Base-by-base conservation (phyloP, 179 eudicot genomes). In the Silene vulgaris region DNA sequence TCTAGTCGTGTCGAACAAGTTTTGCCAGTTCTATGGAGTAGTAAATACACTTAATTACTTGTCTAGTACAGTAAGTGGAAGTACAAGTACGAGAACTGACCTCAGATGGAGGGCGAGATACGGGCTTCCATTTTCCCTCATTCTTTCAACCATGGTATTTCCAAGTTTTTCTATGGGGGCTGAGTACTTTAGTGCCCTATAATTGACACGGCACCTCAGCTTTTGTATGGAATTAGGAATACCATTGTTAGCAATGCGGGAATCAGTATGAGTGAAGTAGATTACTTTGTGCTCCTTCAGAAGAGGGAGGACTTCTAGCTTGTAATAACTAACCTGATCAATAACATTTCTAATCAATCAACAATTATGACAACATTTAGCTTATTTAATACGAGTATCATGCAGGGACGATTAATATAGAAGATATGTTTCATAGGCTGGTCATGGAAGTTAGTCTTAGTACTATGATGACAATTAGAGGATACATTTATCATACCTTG, bases 101-200 rank as follows among this genome's bases (percentile, higher is more conserved):
- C 99, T 88, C 72, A 96, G 78, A 82, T 96, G 99, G 52, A 96
- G 93, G 73, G 99, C 97, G 74, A 96, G 88, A 82, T 90, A 96
- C 66, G 97, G 97, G 76, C 87, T 81, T 73, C 87, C 88, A 75
- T 88, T 81, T 64, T 82, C 80, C 82, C 87, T 83, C 97, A 96
- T 93, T 82, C 99, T 93, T 65, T 93, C 81, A 77, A 88, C 90
- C 86, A 96, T 84, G 59, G 74, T 86, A 77, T 87, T 83, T 29
- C 96, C 99, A 66, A 93, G 93, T 72, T 89, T 82, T 85, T 96
- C 92, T 59, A 96, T 90, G 75, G 90, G 87, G 30, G 87, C 78
- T n/a, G 99, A 89, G 78, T 96, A 96, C 73, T 91, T 90, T 13
- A 96, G 65, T 65, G 97, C 97, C 81, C 79, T 83, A 85, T 89